Percentiles rank a stretch among this genome's conserved stretches.
Evolutionary conservation across 306 rosid genomes (phyloP).

Genomic region (Medicago arabica): DNA sequence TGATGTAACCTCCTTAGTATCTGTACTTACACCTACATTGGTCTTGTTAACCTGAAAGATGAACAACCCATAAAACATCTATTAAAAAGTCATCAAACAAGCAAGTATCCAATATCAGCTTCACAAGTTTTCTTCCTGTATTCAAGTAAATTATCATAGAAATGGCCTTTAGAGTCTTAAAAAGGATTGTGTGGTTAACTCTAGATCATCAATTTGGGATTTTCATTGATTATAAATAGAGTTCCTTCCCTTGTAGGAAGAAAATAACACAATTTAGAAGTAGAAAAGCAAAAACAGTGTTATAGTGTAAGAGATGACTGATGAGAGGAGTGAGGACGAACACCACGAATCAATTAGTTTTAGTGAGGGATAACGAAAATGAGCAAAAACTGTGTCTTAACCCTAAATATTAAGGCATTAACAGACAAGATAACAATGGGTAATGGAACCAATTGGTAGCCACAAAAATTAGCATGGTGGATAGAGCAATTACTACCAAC

Average conservation of each 20-base stretch:
- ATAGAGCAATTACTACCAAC: too few species aligned
- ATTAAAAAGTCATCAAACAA: conserved; percentile 29
- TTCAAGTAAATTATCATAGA: conserved; percentile 21
- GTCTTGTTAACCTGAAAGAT: conserved; percentile 69
- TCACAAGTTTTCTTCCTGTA: conserved; percentile 36
- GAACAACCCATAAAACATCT: conserved; percentile 38
- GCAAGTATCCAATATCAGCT: conserved; percentile 27
- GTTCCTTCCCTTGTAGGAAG: conserved; percentile 23
- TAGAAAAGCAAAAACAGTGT: conserved; percentile 21
- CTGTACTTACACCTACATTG: conserved; percentile 59
- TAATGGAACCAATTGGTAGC: too few species aligned
- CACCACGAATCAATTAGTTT: not conserved
- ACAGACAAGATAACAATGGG: too few species aligned
- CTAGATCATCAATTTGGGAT: conserved; percentile 13
- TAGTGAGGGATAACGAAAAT: not conserved
- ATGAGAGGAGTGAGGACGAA: not conserved
- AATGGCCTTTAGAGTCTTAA: conserved; percentile 9
- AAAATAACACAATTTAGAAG: conserved; percentile 28
- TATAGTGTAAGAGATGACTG: not conserved
- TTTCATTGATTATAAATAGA: conserved; percentile 19
- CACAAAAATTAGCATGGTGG: too few species aligned
- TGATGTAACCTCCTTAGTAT: conserved; percentile 54
- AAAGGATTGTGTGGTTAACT: conserved; percentile 11
- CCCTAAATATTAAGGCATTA: too few species aligned
- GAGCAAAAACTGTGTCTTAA: too few species aligned